Conservation (phyloP, 2,329 filamentous ascomycete species). For the Dactylellina haptotyla region DNA sequence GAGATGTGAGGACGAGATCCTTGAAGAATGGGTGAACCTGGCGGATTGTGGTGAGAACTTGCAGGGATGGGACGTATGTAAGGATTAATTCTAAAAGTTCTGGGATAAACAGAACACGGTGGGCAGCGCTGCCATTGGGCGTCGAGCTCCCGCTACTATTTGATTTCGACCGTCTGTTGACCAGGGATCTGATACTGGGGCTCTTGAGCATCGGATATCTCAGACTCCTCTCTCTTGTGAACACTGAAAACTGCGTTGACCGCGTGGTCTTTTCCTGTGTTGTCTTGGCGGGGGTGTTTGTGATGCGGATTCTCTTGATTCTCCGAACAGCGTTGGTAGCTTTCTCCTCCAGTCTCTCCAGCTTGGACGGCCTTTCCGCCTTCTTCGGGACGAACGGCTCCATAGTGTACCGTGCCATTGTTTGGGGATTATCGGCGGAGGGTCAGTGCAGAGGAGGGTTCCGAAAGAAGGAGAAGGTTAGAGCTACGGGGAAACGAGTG, state of each 20-base stretch:
- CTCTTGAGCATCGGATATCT: not conserved
- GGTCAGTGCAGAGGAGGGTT: not conserved
- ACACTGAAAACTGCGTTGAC: slow-evolving; percentile 11
- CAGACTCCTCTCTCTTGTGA: not conserved
- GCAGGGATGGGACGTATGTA: slow-evolving; percentile 41
- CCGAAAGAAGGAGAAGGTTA: not conserved
- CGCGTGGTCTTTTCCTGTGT: slow-evolving; percentile 25
- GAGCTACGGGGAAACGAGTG: not conserved
- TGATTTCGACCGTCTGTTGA: slow-evolving; percentile 14
- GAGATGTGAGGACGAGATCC: slow-evolving; percentile 34
- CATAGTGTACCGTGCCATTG: slow-evolving; percentile 27
- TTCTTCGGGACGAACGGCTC: slow-evolving; percentile 19
- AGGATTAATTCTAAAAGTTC: slow-evolving; percentile 46
- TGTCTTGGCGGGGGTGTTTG: slow-evolving; percentile 16
- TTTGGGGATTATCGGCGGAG: not conserved
- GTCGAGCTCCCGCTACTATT: not conserved
- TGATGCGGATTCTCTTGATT: slow-evolving; percentile 28
- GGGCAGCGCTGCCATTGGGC: slow-evolving; percentile 16
- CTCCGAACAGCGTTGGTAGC: slow-evolving; percentile 36
- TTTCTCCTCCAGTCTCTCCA: slow-evolving; percentile 28
- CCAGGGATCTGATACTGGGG: slow-evolving; percentile 16
- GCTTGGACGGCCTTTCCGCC: slow-evolving; percentile 2
- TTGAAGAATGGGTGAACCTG: slow-evolving; percentile 53
- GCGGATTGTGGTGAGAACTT: slow-evolving; percentile 48
- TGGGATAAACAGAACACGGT: slow-evolving; percentile 44